Base-by-base conservation (phyloP, 805 yeast genomes). In the Wickerhamiella musiphila region DNA sequence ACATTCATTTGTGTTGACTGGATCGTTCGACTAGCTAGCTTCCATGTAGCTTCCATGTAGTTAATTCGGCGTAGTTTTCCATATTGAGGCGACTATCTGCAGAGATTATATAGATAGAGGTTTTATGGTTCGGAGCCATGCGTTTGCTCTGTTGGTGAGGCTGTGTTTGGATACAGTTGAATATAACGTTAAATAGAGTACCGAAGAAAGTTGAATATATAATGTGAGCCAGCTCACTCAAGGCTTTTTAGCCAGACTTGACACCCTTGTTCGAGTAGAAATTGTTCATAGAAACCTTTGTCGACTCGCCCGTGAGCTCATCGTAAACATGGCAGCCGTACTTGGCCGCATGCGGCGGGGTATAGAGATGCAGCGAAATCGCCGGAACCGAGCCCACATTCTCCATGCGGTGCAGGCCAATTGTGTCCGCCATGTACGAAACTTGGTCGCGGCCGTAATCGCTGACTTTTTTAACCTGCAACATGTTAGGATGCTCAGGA, bases 311-410 rank as follows among this genome's bases (percentile, higher is more conserved):
- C 33, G 58, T 58, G 21, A 46, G 51, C 24, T 61, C 61, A 43
- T 70, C 75, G 42, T 46, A 58, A 6, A 57, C 47, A 35, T 50
- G 44, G 45, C 63, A 58, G 18, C 63, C 62, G 22, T 43, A 66
- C 48, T 66, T 58, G 32, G 72, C 56, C 4, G 82, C 84, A 49
- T 73, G 73, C 6, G 84, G 82, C 5, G 84, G 83, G 5, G 83
- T 73, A 54, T 76, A 76, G 33, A 76, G 60, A 51, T 76, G 84
- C 49, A 76, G 60, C 26, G 78, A 66, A 11, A 76, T 68, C 9
- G 78, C 70, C 15, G 57, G 51, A 23, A 58, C 59, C 14, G 54
- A 47, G 1, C 55, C 47, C 5, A 62, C 63, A 47, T 76, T 76
- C 26, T 59, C 52, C 47, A 76, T 73, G 40, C 66, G 58, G 53